Percentiles rank a stretch among this genome's conserved stretches.
Conservation (phyloP, 257 asterid species). For the Capsicum chinense region DNA sequence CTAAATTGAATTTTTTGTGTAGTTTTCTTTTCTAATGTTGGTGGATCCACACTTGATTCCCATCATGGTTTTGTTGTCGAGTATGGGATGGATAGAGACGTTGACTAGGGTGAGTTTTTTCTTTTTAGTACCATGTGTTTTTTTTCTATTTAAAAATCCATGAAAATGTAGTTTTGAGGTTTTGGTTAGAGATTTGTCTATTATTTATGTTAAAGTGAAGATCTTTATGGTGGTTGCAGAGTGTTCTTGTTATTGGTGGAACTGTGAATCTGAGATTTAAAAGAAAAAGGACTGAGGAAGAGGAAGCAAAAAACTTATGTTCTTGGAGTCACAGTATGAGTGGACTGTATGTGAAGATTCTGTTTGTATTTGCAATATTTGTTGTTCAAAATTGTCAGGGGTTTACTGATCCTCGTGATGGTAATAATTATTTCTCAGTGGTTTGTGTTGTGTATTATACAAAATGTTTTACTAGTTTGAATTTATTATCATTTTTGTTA, state of each 20-base stretch:
- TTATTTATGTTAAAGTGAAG: constrained; percentile 20
- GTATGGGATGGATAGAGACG: no score
- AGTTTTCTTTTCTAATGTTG: constrained; percentile 60
- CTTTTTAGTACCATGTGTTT: not conserved
- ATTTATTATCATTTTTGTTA: not conserved
- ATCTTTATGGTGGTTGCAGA: constrained; percentile 34
- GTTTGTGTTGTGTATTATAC: not conserved
- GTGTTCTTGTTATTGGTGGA: constrained; percentile 7
- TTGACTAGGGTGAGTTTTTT: not conserved
- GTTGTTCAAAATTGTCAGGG: constrained; percentile 53
- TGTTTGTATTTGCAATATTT: constrained; percentile 42
- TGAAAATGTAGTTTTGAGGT: constrained; percentile 28
- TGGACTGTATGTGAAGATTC: constrained; percentile 31
- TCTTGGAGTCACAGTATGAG: constrained; percentile 40
- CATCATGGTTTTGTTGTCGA: no score
- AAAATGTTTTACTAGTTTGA: not conserved
- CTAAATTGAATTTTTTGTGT: constrained; percentile 37
- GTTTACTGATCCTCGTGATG: constrained; percentile 83
- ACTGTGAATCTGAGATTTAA: not conserved
- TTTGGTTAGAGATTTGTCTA: constrained; percentile 28
- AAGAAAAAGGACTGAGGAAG: constrained; percentile 22
- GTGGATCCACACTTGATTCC: no score
- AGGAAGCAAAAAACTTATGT: constrained; percentile 30
- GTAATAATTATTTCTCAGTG: constrained; percentile 40
- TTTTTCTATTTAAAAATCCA: not conserved